Evolutionary conservation across 768 basidiomycete species (phyloP).

Genomic region (Mycena leptocephala): DNA sequence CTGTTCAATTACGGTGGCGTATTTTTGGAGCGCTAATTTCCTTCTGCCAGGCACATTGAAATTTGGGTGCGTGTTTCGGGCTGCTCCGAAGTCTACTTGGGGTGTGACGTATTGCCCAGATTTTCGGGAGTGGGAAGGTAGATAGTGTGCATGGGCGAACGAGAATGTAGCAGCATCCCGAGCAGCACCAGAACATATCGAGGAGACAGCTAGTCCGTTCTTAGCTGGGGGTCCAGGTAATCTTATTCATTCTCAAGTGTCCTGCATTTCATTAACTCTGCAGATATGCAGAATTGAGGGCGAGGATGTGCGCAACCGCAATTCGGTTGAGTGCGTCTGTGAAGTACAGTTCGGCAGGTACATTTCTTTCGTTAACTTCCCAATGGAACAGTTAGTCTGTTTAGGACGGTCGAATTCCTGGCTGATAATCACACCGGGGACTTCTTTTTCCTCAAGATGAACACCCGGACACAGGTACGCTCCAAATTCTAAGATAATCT

Average conservation of each 20-base stretch:
- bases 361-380: background rate
- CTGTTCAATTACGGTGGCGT: no score
- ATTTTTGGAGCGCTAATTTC: constrained; percentile 76
- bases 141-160: constrained; percentile 77
- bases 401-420: constrained; percentile 80
- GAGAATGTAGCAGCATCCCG: constrained; percentile 82
- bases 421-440: constrained; percentile 66
- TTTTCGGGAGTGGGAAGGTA: constrained; percentile 77
- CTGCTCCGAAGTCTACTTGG: background rate
- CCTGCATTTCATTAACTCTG: background rate
- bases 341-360: constrained; percentile 74
- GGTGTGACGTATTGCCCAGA: constrained; percentile 49
- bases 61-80: constrained; percentile 63
- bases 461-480: constrained; percentile 73
- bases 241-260: constrained; percentile 7
- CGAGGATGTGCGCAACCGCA: constrained; percentile 69
- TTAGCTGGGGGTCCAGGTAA: constrained; percentile 67
- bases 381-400: background rate
- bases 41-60: constrained; percentile 74
- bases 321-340: constrained; percentile 64
- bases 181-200: constrained; percentile 80
- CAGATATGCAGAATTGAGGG: constrained; percentile 55
- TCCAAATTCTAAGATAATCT: constrained; percentile 37
- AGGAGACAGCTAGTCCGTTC: constrained; percentile 79
- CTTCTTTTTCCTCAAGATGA: constrained; percentile 84